These are phyloP conservation scores for Leishmania gerbilli DNA, from an alignment of 208 protist species.

Conservation along the genomic window DNA sequence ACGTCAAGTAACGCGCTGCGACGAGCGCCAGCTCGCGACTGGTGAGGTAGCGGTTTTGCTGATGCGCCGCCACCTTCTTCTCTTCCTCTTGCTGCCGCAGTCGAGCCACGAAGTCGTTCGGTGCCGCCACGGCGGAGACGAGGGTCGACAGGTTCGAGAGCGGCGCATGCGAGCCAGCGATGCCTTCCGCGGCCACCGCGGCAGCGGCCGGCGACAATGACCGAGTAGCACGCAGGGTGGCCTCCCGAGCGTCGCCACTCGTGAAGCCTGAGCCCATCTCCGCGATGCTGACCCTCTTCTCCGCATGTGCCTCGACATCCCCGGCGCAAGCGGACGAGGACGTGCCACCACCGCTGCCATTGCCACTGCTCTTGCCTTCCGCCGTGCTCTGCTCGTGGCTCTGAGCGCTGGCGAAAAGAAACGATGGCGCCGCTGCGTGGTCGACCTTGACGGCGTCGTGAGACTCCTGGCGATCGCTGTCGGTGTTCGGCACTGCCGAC, in stretches of 20 bases:
- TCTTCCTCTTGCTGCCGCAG: slow-evolving; percentile 26
- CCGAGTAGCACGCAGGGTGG: slow-evolving; percentile 8
- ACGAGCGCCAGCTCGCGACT: slow-evolving; percentile 12
- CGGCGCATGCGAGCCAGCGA: background rate
- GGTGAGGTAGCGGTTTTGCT: slow-evolving; percentile 28
- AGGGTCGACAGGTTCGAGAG: slow-evolving; percentile 25
- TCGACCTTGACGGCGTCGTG: background rate
- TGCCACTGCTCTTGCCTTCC: background rate
- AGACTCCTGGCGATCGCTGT: background rate
- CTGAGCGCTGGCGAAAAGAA: background rate
- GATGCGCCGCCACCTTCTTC: slow-evolving; percentile 13
- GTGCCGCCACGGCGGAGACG: slow-evolving; percentile 20
- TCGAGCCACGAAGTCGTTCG: slow-evolving; percentile 21
- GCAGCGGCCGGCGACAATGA: slow-evolving; percentile 8
- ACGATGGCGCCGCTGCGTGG: background rate
- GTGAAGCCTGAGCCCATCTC: slow-evolving; percentile 15
- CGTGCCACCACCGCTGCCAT: too few relatives aligned
- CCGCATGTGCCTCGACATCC: slow-evolving; percentile 1
- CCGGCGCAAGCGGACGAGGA: background rate
- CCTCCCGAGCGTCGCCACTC: slow-evolving; percentile 13
- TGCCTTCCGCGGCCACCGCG: background rate
- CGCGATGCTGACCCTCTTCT: slow-evolving; percentile 11
- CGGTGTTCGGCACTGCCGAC: background rate
- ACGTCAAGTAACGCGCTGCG: slow-evolving; percentile 23
- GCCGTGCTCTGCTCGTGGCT: background rate